Evolutionary conservation across 129 eudicot species (phyloP).

Genomic region (Flaveria linearis): DNA sequence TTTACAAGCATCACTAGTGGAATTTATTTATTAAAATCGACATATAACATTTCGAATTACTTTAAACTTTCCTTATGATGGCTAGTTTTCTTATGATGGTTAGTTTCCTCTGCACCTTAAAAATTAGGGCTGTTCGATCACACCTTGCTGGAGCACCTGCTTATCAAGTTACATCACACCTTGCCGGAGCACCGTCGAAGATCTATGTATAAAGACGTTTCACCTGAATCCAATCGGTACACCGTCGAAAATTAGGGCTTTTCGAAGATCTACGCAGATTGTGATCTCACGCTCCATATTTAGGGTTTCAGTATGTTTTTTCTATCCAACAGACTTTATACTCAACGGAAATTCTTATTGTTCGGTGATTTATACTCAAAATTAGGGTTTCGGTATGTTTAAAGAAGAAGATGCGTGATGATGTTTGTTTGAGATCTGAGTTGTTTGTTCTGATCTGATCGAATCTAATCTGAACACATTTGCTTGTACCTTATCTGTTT

Average conservation of each 20-base stretch:
- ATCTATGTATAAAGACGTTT: conserved; percentile 32
- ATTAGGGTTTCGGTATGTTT: neutral
- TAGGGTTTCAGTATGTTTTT: conserved; percentile 46
- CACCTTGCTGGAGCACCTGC: too few species aligned
- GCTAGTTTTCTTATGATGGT: too few species aligned
- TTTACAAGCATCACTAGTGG: too few species aligned
- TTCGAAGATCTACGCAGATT: conserved; percentile 25
- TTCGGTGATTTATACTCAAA: neutral
- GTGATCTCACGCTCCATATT: conserved; percentile 45
- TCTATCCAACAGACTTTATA: neutral
- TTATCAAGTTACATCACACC: too few species aligned
- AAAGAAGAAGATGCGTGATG: conserved; percentile 16
- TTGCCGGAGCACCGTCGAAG: too few species aligned
- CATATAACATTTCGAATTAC: too few species aligned
- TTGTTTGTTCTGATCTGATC: neutral
- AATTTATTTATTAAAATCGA: too few species aligned
- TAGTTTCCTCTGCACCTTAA: too few species aligned
- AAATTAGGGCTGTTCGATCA: too few species aligned
- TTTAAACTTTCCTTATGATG: too few species aligned
- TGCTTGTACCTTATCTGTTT: too few species aligned
- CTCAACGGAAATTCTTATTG: conserved; percentile 17
- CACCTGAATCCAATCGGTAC: conserved; percentile 28
- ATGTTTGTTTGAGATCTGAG: conserved; percentile 51
- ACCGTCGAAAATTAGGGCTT: neutral
- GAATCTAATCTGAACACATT: too few species aligned